Evolutionary conservation across 2,329 filamentous ascomycete genomes (phyloP), one percentile per base, ranked within the genome.

Genomic region (Alternaria triticimaculans): DNA sequence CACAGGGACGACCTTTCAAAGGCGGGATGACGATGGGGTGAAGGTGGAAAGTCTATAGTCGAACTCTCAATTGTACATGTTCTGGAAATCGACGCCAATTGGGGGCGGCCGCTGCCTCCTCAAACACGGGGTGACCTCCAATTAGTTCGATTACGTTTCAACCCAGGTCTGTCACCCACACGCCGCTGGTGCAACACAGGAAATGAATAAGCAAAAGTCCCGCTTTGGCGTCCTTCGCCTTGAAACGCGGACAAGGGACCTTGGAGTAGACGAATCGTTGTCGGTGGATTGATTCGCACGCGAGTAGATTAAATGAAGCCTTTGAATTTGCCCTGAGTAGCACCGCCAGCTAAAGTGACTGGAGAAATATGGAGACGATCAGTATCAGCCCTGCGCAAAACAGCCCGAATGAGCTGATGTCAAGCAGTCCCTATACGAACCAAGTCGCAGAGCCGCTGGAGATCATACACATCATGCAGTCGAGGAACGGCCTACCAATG

Each of bases 361-460:
- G 11, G 15, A 53, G 51, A 61, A 53, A 28, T 37, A 15, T n/a
- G 49, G 46, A 55, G 46, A 55, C 58, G 41, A 55, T 53, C 60
- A 33, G 75, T 78, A 76, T 77, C 74, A 76, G 68, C 68, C 56
- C 23, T 65, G 66, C 64, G 56, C 62, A 66, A 69, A 59, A 37
- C 18, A 65, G 57, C 28, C 68, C 61, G 48, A 61, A 72, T 66
- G 60, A 60, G 66, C 62, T 67, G 56, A 68, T 54, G 54, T 71
- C 69, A 73, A 45, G 67, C 72, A 72, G 18, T 59, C 60, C 62
- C 57, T 72, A 63, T 66, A 66, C 70, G 62, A 64, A 65, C 44
- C 64, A 55, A 68, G 74, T 72, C 60, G 72, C 69, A 72, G 74
- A 76, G 72, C 72, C 71, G 55, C 53, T 58, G 58, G 41, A 64